Conservation (phyloP, 345 rosid genomes). For the Pistacia atlantica region DNA sequence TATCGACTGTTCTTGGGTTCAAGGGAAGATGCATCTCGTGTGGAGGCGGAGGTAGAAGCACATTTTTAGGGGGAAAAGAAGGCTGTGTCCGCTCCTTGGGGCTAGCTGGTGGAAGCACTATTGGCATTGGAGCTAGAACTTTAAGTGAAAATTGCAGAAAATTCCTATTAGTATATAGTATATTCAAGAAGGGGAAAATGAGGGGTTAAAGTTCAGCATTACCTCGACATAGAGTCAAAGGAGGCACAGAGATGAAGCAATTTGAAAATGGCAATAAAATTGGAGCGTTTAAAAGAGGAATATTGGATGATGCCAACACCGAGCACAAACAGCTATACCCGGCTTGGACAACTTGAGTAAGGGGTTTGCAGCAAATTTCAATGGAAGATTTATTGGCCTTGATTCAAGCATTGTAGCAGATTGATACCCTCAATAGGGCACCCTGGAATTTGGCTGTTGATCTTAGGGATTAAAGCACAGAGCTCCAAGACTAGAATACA, state of each 20-base stretch:
- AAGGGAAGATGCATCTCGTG: constrained; percentile 1
- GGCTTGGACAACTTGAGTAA: constrained; percentile 27
- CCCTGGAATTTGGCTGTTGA: constrained; percentile 25
- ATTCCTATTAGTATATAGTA: not conserved
- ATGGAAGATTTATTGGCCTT: constrained; percentile 17
- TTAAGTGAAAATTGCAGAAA: not conserved
- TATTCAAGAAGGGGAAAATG: not conserved
- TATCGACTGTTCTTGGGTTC: not conserved
- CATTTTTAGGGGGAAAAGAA: not conserved
- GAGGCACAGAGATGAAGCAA: constrained; percentile 35
- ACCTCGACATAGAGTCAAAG: constrained; percentile 41
- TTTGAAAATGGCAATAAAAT: constrained; percentile 32
- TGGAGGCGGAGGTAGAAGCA: constrained; percentile 16
- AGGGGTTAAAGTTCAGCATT: not conserved
- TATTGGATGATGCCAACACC: constrained; percentile 15
- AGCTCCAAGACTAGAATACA: constrained; percentile 18
- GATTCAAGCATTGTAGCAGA: constrained; percentile 32
- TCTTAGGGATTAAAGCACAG: constrained; percentile 2
- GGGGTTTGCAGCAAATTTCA: constrained; percentile 38
- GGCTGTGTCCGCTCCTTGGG: constrained; percentile 15
- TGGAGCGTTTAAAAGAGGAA: constrained; percentile 18
- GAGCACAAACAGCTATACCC: constrained; percentile 44
- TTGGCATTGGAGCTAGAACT: constrained; percentile 29
- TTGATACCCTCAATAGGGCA: constrained; percentile 33
- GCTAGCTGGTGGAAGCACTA: constrained; percentile 18